phyloP scores from a whole-genome alignment of 176 grass and related monocot species.

The Eleusine coracana region DNA sequence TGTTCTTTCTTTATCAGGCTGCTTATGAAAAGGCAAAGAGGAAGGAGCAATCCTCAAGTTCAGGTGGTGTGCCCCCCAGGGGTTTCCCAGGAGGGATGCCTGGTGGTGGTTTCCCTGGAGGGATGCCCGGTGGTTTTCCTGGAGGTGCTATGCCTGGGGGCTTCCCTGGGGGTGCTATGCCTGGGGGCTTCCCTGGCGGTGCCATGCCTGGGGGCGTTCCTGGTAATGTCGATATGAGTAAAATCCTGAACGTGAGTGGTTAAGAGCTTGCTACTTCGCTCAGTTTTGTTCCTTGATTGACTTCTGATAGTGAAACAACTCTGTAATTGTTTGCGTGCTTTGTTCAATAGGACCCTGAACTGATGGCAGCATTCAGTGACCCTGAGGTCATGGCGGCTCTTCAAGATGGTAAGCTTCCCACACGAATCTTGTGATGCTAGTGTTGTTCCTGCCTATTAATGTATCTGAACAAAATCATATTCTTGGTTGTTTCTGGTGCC shows the following conservation, averaged over 20 bases:
- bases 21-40: conserved; percentile 93
- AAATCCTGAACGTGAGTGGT: conserved; percentile 84
- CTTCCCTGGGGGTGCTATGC: conserved; percentile 45
- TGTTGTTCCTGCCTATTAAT: not conserved
- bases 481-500: not conserved
- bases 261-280: not conserved
- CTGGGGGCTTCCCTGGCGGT: conserved; percentile 46
- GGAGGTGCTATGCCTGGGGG: conserved; percentile 70
- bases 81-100: conserved; percentile 63
- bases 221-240: conserved; percentile 81
- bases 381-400: conserved; percentile 90
- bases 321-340: conserved; percentile 27
- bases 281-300: not conserved
- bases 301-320: not conserved
- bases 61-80: conserved; percentile 40
- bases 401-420: conserved; percentile 73
- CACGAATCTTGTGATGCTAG: not conserved
- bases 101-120: conserved; percentile 49
- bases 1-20: conserved; percentile 58
- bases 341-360: conserved; percentile 73
- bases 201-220: conserved; percentile 65
- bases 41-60: conserved; percentile 83
- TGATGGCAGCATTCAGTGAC: conserved; percentile 86
- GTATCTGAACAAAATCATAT: not conserved
- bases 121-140: conserved; percentile 52